A percentile compares a stretch with the other conserved stretches of the same genome.
Conservation (phyloP, 192 early-diverging fungal genomes). For the Lunasporangiospora selenospora region DNA sequence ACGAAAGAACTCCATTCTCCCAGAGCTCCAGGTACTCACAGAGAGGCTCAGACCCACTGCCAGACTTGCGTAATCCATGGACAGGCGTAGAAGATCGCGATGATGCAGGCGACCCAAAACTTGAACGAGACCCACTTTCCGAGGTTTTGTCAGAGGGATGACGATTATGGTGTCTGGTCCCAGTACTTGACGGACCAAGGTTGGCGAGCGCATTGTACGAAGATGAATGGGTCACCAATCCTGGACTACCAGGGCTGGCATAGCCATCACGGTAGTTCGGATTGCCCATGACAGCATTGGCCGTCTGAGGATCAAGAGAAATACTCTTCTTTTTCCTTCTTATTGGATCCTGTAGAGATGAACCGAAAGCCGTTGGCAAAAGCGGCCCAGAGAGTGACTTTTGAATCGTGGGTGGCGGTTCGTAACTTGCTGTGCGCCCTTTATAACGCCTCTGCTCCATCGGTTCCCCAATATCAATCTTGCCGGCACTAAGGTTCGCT, state of each 20-base stretch:
- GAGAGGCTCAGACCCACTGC: conserved; percentile 9
- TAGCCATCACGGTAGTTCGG: conserved; percentile 16
- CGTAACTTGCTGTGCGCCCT: conserved; percentile 25
- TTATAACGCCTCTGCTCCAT: conserved; percentile 26
- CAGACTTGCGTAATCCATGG: conserved; percentile 24
- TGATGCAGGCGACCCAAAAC: conserved; percentile 5
- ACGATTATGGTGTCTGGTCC: conserved; percentile 14
- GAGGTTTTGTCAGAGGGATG: conserved; percentile 19
- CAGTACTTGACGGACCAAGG: neutral
- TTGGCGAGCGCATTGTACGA: conserved; percentile 33
- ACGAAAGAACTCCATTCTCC: conserved; percentile 48
- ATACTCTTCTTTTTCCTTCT: conserved; percentile 46
- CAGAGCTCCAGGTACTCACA: conserved; percentile 31
- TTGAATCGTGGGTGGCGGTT: neutral
- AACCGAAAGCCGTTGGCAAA: neutral
- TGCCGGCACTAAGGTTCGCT: neutral
- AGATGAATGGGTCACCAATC: conserved; percentile 14
- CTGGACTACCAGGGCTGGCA: conserved; percentile 24
- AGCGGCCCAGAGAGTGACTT: conserved; percentile 34
- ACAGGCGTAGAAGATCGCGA: conserved; percentile 36
- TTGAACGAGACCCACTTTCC: conserved; percentile 9
- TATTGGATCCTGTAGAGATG: conserved; percentile 13
- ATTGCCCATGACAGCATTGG: conserved; percentile 29
- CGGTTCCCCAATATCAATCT: conserved; percentile 13
- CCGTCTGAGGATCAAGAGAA: conserved; percentile 36